These are phyloP conservation scores for Tilletiaria anomala DNA, from an alignment of 1,284 basidiomycete genomes.

Conservation along the genomic window DNA sequence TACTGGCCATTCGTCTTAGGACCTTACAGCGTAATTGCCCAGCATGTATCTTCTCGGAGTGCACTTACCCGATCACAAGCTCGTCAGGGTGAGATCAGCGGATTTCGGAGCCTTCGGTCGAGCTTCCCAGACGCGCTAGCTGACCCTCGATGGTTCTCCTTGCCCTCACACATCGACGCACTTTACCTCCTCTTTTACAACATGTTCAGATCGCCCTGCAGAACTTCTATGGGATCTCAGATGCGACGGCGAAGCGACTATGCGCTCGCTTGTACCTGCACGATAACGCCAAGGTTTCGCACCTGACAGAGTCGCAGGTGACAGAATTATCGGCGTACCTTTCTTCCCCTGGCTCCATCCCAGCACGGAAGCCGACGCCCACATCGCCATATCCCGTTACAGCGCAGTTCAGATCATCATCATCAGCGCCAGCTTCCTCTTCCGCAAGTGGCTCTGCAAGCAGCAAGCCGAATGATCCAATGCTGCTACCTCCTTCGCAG, in stretches of 20 bases:
- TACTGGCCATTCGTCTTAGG: no score
- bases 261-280: conserved; percentile 80
- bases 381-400: conserved; percentile 25
- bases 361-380: conserved; percentile 46
- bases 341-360: conserved; percentile 56
- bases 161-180: background rate
- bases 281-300: conserved; percentile 55
- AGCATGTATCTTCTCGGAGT: conserved; percentile 37
- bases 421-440: background rate
- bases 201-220: conserved; percentile 61
- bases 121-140: background rate
- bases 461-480: background rate
- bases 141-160: background rate
- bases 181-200: background rate
- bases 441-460: conserved; percentile 1
- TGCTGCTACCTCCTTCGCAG: conserved; percentile 14
- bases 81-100: conserved; percentile 26
- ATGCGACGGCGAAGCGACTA: conserved; percentile 56
- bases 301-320: conserved; percentile 63
- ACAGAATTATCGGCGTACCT: conserved; percentile 73
- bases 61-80: conserved; percentile 36
- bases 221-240: conserved; percentile 67
- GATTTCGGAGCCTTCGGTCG: background rate
- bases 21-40: no score
- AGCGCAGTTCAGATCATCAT: conserved; percentile 6